These are phyloP conservation scores for Elaeagnus macrophylla DNA, from an alignment of 306 rosid genomes.

Conservation along the genomic window DNA sequence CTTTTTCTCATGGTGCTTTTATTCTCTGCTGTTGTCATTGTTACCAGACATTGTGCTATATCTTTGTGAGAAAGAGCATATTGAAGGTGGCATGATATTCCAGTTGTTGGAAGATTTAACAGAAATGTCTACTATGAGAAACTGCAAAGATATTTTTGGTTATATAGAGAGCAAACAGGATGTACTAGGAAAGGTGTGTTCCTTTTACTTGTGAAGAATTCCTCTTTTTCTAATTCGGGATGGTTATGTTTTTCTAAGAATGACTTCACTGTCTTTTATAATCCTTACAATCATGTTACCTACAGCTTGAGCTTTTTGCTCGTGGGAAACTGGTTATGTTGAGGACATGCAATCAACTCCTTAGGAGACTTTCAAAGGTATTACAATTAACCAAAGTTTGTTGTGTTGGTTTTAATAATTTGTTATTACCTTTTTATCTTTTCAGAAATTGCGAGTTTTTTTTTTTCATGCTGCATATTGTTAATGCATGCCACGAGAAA, in stretches of 20 bases:
- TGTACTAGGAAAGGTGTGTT: constrained; percentile 77
- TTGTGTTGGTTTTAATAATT: not conserved
- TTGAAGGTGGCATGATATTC: constrained; percentile 98
- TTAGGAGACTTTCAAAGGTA: constrained; percentile 97
- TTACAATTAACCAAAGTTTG: not conserved
- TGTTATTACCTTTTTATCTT: not conserved
- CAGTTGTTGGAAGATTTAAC: constrained; percentile 94
- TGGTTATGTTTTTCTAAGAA: not conserved
- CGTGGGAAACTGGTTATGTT: constrained; percentile 97
- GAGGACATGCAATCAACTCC: constrained; percentile 97
- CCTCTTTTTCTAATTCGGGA: not conserved
- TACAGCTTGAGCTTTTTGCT: constrained; percentile 93
- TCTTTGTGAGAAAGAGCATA: constrained; percentile 92
- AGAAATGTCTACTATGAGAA: constrained; percentile 97
- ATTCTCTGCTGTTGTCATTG: constrained; percentile 6
- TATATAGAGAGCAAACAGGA: constrained; percentile 95
- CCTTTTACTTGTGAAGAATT: not conserved
- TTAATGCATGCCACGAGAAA: not conserved
- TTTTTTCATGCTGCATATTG: not conserved
- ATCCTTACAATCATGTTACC: not conserved
- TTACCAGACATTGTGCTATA: constrained; percentile 74
- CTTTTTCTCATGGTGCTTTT: not conserved
- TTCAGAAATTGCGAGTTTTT: not conserved
- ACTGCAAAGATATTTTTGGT: constrained; percentile 93
- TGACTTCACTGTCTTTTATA: constrained; percentile 15